Conservation (phyloP, 768 basidiomycete genomes). For the Pulveroboletus sp. region DNA sequence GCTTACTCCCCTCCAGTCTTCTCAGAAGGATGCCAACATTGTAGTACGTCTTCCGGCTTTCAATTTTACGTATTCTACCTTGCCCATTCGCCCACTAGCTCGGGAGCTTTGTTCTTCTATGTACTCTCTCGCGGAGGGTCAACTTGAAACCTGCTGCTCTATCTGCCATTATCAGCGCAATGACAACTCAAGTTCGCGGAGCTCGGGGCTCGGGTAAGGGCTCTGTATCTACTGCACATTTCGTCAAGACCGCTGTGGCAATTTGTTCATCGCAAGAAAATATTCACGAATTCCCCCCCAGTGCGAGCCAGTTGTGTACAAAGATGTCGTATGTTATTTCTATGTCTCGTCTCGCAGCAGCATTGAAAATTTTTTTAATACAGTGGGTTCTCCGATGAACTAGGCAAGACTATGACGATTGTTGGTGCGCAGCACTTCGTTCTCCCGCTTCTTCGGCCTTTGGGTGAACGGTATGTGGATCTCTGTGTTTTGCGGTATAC, state of each 20-base stretch:
- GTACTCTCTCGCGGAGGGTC: slow-evolving; percentile 63
- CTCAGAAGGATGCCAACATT: slow-evolving; percentile 43
- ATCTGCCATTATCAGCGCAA: slow-evolving; percentile 50
- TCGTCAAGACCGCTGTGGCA: slow-evolving; percentile 60
- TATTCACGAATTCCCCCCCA: slow-evolving; percentile 42
- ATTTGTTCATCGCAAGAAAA: slow-evolving; percentile 61
- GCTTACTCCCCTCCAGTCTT: slow-evolving; percentile 50
- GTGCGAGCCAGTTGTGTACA: slow-evolving; percentile 38
- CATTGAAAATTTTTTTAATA: not conserved
- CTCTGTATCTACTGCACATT: slow-evolving; percentile 49
- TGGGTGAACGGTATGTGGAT: slow-evolving; percentile 39
- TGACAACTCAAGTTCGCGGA: slow-evolving; percentile 44
- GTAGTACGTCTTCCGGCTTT: slow-evolving; percentile 39
- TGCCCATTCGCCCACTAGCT: slow-evolving; percentile 40
- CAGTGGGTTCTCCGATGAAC: slow-evolving; percentile 46
- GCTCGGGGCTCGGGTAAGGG: slow-evolving; percentile 15
- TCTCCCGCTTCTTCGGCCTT: slow-evolving; percentile 43
- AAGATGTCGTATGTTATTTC: slow-evolving; percentile 43
- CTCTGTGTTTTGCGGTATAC: not conserved
- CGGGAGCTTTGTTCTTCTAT: slow-evolving; percentile 68
- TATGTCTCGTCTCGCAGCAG: not conserved
- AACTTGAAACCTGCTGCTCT: slow-evolving; percentile 55
- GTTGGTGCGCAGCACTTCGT: slow-evolving; percentile 54
- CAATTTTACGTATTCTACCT: not conserved
- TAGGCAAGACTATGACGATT: slow-evolving; percentile 42